Conservation (phyloP, 768 basidiomycete species). For the Auricularia sp. region DNA sequence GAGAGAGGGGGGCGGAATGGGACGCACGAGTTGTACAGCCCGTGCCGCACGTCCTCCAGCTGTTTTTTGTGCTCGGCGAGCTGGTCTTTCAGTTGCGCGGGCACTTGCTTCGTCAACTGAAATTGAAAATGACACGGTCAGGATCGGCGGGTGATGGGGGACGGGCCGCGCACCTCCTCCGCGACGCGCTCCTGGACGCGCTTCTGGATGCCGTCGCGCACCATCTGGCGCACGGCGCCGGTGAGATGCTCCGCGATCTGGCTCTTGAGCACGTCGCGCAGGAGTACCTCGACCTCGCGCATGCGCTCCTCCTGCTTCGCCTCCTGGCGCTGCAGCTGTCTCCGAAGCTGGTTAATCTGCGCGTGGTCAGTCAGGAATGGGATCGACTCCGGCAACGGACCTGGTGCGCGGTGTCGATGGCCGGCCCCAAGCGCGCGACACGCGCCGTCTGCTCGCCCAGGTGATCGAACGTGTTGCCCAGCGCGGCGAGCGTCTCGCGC, state of each 20-base stretch:
- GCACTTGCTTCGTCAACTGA: conserved; percentile 5
- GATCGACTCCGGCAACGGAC: conserved; percentile 19
- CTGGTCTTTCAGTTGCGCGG: conserved; percentile 17
- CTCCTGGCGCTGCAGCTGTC: conserved; percentile 31
- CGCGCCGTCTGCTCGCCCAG: conserved; percentile 38
- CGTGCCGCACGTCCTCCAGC: conserved; percentile 33
- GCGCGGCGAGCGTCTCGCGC: conserved; percentile 31
- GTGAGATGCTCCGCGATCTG: conserved; percentile 33
- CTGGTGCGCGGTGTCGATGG: conserved; percentile 35
- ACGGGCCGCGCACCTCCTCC: conserved; percentile 26
- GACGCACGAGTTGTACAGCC: conserved; percentile 40
- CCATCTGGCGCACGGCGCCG: conserved; percentile 24
- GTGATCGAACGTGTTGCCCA: conserved; percentile 35
- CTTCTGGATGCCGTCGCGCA: conserved; percentile 27
- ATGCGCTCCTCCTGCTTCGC: conserved; percentile 30
- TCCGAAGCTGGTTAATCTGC: conserved; percentile 33
- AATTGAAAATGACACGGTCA: not conserved
- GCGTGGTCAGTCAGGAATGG: not conserved
- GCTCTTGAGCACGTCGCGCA: conserved; percentile 33
- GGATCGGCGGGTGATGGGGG: not conserved
- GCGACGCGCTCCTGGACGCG: conserved; percentile 34
- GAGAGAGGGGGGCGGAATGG: not conserved
- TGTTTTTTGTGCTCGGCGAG: conserved; percentile 33
- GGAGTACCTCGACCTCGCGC: conserved; percentile 22
- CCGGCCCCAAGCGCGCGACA: conserved; percentile 34